These are phyloP conservation scores for Chiua sp. DNA, from an alignment of 1,284 basidiomycete species.

Conservation along the genomic window DNA sequence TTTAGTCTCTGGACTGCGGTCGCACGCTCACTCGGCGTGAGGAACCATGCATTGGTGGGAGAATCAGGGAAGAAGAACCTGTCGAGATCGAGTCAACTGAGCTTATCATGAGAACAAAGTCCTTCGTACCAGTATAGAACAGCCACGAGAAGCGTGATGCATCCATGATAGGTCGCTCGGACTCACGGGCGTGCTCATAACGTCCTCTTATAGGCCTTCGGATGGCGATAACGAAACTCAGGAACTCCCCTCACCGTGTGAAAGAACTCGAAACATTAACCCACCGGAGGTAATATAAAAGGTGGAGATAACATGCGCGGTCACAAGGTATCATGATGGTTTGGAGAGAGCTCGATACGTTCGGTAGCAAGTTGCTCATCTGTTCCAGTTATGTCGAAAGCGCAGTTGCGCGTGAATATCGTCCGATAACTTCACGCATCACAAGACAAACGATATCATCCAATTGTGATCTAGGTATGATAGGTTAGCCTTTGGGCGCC, in stretches of 20 bases:
- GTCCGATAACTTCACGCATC: too few relatives aligned
- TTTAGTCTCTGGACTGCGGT: slow-evolving; percentile 65
- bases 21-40: slow-evolving; percentile 62
- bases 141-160: slow-evolving; percentile 58
- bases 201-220: slow-evolving; percentile 9
- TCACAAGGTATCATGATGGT: slow-evolving; percentile 12
- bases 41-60: slow-evolving; percentile 72
- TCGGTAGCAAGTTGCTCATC: background rate
- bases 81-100: slow-evolving; percentile 11
- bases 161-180: background rate
- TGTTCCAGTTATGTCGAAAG: too few relatives aligned
- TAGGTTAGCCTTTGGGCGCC: background rate
- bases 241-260: too few relatives aligned
- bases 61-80: slow-evolving; percentile 77
- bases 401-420: too few relatives aligned
- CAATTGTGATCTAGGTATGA: slow-evolving; percentile 4
- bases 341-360: background rate
- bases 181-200: background rate
- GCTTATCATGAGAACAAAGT: background rate
- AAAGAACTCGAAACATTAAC: too few relatives aligned
- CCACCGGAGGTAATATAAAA: too few relatives aligned
- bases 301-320: background rate
- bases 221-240: background rate
- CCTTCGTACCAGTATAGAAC: slow-evolving; percentile 57
- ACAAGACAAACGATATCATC: background rate